phyloP scores from a whole-genome alignment of 257 asterid species.

The Verbena officinalis region DNA sequence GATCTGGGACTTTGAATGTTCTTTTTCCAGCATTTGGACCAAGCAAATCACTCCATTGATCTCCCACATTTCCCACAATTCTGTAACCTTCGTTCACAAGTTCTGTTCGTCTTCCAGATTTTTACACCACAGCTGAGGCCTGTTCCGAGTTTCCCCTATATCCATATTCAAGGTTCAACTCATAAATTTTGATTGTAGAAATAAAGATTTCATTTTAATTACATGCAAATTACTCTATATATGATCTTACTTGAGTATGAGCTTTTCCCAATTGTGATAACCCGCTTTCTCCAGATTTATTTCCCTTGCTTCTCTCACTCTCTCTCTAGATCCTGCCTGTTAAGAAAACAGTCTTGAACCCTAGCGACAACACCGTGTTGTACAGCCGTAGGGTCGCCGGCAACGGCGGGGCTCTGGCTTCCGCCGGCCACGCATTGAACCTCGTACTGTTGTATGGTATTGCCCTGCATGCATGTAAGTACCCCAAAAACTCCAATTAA shows the following conservation, averaged over 20 bases:
- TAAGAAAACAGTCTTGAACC: conserved; percentile 41
- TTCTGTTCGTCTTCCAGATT: conserved; percentile 39
- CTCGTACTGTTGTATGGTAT: conserved; percentile 37
- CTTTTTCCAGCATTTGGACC: conserved; percentile 46
- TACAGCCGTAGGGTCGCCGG: conserved; percentile 43
- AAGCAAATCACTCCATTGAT: conserved; percentile 69
- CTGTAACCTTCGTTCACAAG: conserved; percentile 48
- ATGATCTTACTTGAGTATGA: conserved; percentile 51
- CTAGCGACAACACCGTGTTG: conserved; percentile 28
- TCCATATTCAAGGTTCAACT: too few relatives aligned
- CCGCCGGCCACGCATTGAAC: conserved; percentile 47
- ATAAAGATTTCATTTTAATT: too few relatives aligned
- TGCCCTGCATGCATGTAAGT: conserved; percentile 33
- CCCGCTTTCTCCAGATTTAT: conserved; percentile 46
- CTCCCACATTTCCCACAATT: conserved; percentile 72
- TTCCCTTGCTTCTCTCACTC: conserved; percentile 21
- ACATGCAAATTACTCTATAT: too few relatives aligned
- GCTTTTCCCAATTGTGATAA: conserved; percentile 45
- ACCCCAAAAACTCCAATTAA: too few relatives aligned
- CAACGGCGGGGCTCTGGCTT: conserved; percentile 49
- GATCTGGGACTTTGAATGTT: conserved; percentile 69
- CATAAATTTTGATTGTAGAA: too few relatives aligned
- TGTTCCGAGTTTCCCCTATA: too few relatives aligned
- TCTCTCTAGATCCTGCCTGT: conserved; percentile 44
- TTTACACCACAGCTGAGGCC: conserved; percentile 28